A percentile compares a stretch with the other conserved stretches of the same genome.
Conservation (phyloP, 1,284 basidiomycete species). For the Cryptococcus sp. region DNA sequence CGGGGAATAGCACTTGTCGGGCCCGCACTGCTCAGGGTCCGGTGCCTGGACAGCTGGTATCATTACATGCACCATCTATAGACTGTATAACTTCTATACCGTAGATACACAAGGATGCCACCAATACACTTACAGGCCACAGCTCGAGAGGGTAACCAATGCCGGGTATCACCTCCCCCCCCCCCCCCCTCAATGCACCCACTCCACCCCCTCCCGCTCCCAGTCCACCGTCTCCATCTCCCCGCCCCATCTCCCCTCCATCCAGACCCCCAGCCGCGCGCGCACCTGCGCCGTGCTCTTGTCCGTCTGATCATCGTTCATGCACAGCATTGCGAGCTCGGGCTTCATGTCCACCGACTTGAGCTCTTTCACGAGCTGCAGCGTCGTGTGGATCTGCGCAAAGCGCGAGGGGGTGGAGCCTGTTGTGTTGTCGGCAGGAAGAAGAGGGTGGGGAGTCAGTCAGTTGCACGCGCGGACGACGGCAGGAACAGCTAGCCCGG, state of each 20-base stretch:
- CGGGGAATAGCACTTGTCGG: too few relatives aligned
- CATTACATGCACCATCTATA: too few relatives aligned
- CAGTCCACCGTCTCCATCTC: conserved; percentile 14
- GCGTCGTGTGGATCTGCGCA: conserved; percentile 19
- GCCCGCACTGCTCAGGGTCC: too few relatives aligned
- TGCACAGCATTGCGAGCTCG: conserved; percentile 29
- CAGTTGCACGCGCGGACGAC: too few relatives aligned
- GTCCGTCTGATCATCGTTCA: conserved; percentile 44
- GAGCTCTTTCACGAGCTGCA: conserved; percentile 18
- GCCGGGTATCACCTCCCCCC: too few relatives aligned
- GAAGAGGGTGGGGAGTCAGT: too few relatives aligned
- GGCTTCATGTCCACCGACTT: conserved; percentile 9
- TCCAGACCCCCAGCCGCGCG: conserved; percentile 20
- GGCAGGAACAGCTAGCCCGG: too few relatives aligned
- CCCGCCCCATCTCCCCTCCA: conserved; percentile 24
- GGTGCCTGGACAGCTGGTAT: too few relatives aligned
- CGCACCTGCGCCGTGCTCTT: neutral
- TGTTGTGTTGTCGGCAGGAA: neutral
- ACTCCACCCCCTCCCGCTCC: conserved; percentile 16
- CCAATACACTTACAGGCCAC: too few relatives aligned
- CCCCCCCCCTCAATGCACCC: neutral
- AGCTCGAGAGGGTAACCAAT: too few relatives aligned
- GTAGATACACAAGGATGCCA: too few relatives aligned
- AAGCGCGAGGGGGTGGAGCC: conserved; percentile 29
- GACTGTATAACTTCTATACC: too few relatives aligned